A percentile compares a stretch with the other conserved stretches of the same genome.
phyloP scores from a whole-genome alignment of 2,329 filamentous ascomycete species.

The Monilinia polystroma region DNA sequence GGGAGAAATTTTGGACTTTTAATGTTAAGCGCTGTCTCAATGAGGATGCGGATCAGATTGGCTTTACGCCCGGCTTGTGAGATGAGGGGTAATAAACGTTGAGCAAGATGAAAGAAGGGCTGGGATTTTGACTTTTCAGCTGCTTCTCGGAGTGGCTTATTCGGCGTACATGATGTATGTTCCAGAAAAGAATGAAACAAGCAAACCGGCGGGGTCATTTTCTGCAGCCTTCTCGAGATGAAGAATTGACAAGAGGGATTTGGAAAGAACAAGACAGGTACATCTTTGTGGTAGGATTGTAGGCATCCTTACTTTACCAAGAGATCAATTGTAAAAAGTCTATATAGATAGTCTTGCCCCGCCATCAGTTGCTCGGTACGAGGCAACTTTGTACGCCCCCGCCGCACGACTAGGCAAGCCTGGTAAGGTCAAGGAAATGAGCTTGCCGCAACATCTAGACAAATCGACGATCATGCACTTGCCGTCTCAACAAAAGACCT shows the following conservation, averaged over 20 bases:
- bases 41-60: slow-evolving; percentile 4
- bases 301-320: not conserved
- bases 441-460: slow-evolving; percentile 2
- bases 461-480: slow-evolving; percentile 6
- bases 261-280: not conserved
- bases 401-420: not conserved
- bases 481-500: not conserved
- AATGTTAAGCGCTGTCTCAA: slow-evolving; percentile 5
- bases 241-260: not conserved
- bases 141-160: slow-evolving; percentile 8
- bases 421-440: not conserved
- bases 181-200: slow-evolving; percentile 8
- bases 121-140: not conserved
- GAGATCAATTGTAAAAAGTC: not conserved
- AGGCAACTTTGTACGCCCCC: not conserved
- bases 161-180: not conserved
- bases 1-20: slow-evolving; percentile 3
- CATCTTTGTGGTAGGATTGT: not conserved
- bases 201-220: not conserved
- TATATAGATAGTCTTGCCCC: not conserved
- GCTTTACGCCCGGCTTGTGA: slow-evolving; percentile 10
- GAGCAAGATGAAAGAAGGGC: slow-evolving; percentile 10
- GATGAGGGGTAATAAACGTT: slow-evolving; percentile 13
- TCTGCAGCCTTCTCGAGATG: not conserved
- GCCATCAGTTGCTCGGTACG: not conserved